phyloP scores from a whole-genome alignment of 306 rosid genomes.

The Fagus sylvatica region DNA sequence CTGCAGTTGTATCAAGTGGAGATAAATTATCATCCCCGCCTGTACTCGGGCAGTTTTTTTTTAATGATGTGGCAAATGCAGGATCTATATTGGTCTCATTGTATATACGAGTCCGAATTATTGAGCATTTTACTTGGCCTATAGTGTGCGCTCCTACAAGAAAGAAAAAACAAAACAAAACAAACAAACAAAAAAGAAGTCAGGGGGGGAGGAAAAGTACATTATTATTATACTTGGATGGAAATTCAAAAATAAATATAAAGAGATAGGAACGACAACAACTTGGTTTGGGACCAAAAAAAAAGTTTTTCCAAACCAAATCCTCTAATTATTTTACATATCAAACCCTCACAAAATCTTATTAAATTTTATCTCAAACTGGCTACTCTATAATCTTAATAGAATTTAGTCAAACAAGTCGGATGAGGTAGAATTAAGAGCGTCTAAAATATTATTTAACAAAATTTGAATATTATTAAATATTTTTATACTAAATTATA shows the following conservation, averaged over 20 bases:
- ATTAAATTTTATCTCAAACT: too few relatives aligned
- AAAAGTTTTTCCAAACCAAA: too few relatives aligned
- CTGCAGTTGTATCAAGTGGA: background rate
- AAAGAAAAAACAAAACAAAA: background rate
- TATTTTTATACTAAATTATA: too few relatives aligned
- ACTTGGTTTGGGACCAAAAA: too few relatives aligned
- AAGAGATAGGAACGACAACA: too few relatives aligned
- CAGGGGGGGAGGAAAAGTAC: background rate
- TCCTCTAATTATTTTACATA: too few relatives aligned
- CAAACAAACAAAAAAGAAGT: background rate
- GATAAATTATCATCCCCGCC: conserved; percentile 22
- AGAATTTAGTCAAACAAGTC: too few relatives aligned
- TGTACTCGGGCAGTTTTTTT: conserved; percentile 27
- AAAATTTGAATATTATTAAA: too few relatives aligned
- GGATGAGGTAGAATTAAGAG: too few relatives aligned
- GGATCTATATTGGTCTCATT: conserved; percentile 43
- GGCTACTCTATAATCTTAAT: too few relatives aligned
- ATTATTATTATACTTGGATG: background rate
- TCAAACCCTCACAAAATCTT: too few relatives aligned
- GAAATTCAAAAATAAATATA: background rate
- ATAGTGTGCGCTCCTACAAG: conserved; percentile 38
- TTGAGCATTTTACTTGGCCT: conserved; percentile 29
- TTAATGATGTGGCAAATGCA: conserved; percentile 4
- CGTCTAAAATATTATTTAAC: too few relatives aligned
- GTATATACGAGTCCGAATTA: conserved; percentile 31